These are phyloP conservation scores for Fusarium nodosum DNA, from an alignment of 2,329 filamentous ascomycete genomes.

Conservation along the genomic window DNA sequence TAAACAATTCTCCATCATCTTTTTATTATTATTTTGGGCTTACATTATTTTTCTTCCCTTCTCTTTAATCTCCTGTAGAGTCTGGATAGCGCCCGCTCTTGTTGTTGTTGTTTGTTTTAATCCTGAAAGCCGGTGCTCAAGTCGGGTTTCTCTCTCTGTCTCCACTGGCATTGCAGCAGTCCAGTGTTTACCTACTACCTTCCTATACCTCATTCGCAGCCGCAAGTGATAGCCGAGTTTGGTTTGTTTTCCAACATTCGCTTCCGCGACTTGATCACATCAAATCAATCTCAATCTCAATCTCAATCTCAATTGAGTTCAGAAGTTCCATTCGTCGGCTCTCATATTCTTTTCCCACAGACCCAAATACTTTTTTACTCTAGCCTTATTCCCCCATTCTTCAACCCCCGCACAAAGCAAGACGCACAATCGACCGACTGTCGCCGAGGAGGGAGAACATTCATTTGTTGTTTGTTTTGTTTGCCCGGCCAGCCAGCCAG, in stretches of 20 bases:
- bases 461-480: conserved; percentile 32
- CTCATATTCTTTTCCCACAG: conserved; percentile 17
- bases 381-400: background rate
- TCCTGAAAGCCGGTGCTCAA: conserved; percentile 40
- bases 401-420: conserved; percentile 7
- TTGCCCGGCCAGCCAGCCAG: conserved; percentile 25
- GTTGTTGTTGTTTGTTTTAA: conserved; percentile 17
- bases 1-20: conserved; percentile 20
- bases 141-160: conserved; percentile 26
- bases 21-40: conserved; percentile 8
- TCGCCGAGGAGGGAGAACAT: conserved; percentile 31
- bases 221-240: conserved; percentile 37
- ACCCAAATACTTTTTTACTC: conserved; percentile 11
- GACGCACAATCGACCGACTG: conserved; percentile 31
- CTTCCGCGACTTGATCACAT: conserved; percentile 27
- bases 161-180: conserved; percentile 18
- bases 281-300: conserved; percentile 8
- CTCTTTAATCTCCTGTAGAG: conserved; percentile 17
- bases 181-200: conserved; percentile 1
- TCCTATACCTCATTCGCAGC: conserved; percentile 21
- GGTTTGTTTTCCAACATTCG: conserved; percentile 32
- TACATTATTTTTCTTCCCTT: background rate
- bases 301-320: conserved; percentile 10
- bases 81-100: conserved; percentile 22
- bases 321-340: conserved; percentile 28